Evolutionary conservation across 768 basidiomycete species (phyloP).

Genomic region (Mycena galericulata): DNA sequence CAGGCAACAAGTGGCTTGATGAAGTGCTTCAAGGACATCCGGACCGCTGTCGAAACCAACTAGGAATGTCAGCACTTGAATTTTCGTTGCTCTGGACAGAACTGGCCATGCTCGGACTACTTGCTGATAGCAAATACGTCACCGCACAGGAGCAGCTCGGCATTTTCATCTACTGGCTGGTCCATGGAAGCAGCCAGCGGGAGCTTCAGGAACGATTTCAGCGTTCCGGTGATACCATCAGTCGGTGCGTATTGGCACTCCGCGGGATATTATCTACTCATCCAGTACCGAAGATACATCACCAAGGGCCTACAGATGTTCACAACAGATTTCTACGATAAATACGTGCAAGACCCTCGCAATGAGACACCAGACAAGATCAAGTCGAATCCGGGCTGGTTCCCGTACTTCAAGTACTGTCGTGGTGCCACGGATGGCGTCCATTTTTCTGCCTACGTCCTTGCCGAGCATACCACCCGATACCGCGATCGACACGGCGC

Average conservation of each 20-base stretch:
- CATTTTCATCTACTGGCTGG: too few species aligned
- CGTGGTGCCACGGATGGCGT: too few species aligned
- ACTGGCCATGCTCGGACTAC: neutral
- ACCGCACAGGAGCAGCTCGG: neutral
- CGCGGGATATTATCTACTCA: too few species aligned
- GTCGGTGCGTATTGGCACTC: neutral
- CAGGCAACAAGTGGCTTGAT: conserved; percentile 24
- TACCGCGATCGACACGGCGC: conserved; percentile 36
- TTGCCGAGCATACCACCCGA: conserved; percentile 15
- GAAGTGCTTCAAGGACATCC: conserved; percentile 29
- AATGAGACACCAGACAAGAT: conserved; percentile 31
- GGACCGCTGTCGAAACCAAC: conserved; percentile 1
- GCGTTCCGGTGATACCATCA: neutral
- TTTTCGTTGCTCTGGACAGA: conserved; percentile 12
- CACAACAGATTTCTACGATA: conserved; percentile 1
- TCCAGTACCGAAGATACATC: neutral
- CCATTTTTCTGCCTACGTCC: conserved; percentile 35
- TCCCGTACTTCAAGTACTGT: conserved; percentile 40
- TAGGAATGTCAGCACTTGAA: conserved; percentile 16
- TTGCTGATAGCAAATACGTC: neutral
- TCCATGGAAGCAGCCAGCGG: neutral
- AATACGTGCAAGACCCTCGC: conserved; percentile 3
- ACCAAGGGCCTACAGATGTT: neutral
- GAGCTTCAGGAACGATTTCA: neutral
- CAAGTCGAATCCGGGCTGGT: conserved; percentile 38